A percentile compares a stretch with the other conserved stretches of the same genome.
These are phyloP conservation scores for Hygrocybe coccinea DNA, from an alignment of 768 basidiomycete genomes.

Conservation along the genomic window DNA sequence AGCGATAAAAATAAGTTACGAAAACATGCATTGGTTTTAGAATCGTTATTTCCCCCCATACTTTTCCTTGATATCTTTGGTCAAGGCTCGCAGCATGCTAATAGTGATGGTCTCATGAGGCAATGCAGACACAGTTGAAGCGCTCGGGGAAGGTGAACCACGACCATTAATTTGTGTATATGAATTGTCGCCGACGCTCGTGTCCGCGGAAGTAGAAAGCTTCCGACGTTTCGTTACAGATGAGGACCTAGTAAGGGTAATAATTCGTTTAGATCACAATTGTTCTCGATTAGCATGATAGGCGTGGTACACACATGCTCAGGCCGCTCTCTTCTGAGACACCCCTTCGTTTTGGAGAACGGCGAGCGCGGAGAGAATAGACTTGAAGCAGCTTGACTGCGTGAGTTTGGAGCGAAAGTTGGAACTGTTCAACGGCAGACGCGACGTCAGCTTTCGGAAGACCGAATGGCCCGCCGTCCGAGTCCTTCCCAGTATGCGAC, in stretches of 20 bases:
- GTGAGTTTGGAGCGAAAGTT: conserved; percentile 27
- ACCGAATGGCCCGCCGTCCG: conserved; percentile 17
- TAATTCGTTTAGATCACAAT: conserved; percentile 1
- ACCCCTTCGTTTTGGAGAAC: conserved; percentile 45
- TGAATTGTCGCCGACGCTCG: conserved; percentile 27
- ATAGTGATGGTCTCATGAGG: conserved; percentile 46
- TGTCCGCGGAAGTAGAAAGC: conserved; percentile 33
- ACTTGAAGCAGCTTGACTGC: conserved; percentile 36
- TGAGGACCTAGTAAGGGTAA: conserved; percentile 16
- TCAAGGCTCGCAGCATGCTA: conserved; percentile 61
- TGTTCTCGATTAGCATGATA: too few relatives aligned
- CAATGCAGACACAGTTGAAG: conserved; percentile 36
- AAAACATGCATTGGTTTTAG: too few relatives aligned
- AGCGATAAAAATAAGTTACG: not conserved
- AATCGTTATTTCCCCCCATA: conserved; percentile 24
- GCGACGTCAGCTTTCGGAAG: conserved; percentile 30
- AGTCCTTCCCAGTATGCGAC: conserved; percentile 6
- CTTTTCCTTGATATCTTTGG: conserved; percentile 49
- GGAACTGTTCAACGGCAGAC: conserved; percentile 30
- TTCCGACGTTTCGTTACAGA: conserved; percentile 41
- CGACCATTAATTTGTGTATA: conserved; percentile 33
- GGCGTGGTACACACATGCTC: conserved; percentile 36
- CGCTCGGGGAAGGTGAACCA: conserved; percentile 45
- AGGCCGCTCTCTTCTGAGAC: conserved; percentile 38
- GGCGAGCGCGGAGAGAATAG: conserved; percentile 39